Evolutionary conservation across 768 basidiomycete species (phyloP).

Genomic region (Gloeopeniophorella convolvens): DNA sequence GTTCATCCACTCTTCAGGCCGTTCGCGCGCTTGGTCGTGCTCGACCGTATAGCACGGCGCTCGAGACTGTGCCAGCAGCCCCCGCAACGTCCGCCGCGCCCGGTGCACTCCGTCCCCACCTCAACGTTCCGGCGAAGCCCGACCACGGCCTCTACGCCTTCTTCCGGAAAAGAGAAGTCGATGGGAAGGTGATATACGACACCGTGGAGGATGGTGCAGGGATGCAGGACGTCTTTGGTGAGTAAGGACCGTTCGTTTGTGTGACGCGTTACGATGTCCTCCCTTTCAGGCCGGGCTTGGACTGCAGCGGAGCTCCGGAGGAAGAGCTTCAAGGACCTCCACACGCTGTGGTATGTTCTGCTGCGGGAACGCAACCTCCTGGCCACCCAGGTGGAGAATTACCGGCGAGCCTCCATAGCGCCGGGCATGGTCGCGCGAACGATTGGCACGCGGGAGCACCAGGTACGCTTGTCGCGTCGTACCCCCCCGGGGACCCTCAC

Average conservation of each 20-base stretch:
- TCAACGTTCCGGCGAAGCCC: slow-evolving; percentile 40
- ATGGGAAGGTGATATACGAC: slow-evolving; percentile 51
- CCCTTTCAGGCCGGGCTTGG: slow-evolving; percentile 76
- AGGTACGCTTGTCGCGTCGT: slow-evolving; percentile 10
- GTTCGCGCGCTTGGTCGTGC: not conserved
- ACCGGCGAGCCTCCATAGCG: slow-evolving; percentile 46
- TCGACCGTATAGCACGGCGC: slow-evolving; percentile 13
- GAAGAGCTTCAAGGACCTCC: slow-evolving; percentile 90
- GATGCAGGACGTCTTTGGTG: slow-evolving; percentile 32
- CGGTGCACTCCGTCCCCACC: slow-evolving; percentile 37
- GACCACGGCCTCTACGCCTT: slow-evolving; percentile 76
- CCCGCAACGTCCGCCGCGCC: slow-evolving; percentile 1
- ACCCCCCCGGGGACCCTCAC: too few species aligned
- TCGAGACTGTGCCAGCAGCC: not conserved
- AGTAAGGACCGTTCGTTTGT: slow-evolving; percentile 24
- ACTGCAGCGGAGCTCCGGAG: slow-evolving; percentile 75
- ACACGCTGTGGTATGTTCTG: slow-evolving; percentile 91
- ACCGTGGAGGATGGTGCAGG: slow-evolving; percentile 33
- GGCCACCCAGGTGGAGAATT: slow-evolving; percentile 80
- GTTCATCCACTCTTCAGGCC: not conserved
- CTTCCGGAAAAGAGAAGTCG: slow-evolving; percentile 51
- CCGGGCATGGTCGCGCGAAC: not conserved
- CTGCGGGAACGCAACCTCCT: slow-evolving; percentile 86
- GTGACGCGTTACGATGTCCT: slow-evolving; percentile 2
- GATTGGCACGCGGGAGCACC: slow-evolving; percentile 3